Evolutionary conservation across 495 filamentous ascomycete species (phyloP), one percentile per base, ranked within the genome.

Genomic region (Penicillium tannophilum): DNA sequence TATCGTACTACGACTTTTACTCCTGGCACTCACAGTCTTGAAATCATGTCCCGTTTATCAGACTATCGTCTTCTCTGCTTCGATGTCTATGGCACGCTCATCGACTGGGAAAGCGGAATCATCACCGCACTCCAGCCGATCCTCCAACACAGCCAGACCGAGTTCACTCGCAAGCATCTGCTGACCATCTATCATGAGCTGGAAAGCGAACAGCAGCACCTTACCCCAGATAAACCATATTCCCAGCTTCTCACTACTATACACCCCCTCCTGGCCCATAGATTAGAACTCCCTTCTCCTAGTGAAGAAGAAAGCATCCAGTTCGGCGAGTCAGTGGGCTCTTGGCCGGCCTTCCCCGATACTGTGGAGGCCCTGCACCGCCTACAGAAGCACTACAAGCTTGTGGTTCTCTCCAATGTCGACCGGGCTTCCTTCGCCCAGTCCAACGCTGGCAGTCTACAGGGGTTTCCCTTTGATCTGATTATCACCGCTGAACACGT

Each of bases 11-110:
- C 3, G 9, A 36, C 33, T 36, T 36, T 1, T 6, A 11, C 10
- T 36, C 10, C 12, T 36, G 33, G 10, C 33, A 11, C 33, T 36
- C 33, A 35, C 24, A 23, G 3, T 7, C 46, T 49, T 30, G 1
- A 16, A 28, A 52, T 20, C 26, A 77, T 76, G 73, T 60, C 71
- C 17, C 51, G 49, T 20, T 71, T 83, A 19, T 69, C 69, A 17
- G 56, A 72, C 58, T 84, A 74, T 69, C 70, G 65, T 5, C 67
- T 86, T 54, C 84, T 92, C 33, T 77, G 75, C 66, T 94, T 95
- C 76, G 90, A 95, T 70, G 84, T 89, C 78, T 93, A 90, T 70
- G 88, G 90, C 69, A 95, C 91, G 0, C 81, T 93, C 24, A 85
- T 93, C 50, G 88, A 93, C 78, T 90, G 88, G 88, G 84, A 92